Evolutionary conservation across 139 green algal species (phyloP), one percentile per base, ranked within the genome.

Genomic region (Chlorella sp.): DNA sequence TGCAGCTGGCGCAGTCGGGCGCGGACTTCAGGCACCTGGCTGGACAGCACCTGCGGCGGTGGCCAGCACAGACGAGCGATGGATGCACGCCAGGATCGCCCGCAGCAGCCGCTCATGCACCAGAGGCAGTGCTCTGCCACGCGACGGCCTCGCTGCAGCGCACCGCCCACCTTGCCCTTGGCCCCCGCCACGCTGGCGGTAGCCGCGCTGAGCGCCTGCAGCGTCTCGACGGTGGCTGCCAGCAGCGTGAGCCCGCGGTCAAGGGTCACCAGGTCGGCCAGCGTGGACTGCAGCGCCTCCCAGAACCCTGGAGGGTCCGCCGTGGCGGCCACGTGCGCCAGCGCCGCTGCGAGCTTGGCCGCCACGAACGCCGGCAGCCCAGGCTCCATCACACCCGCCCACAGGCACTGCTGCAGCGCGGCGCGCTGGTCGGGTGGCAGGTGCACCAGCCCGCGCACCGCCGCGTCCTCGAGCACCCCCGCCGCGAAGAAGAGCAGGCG

Each of bases 1-100:
- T 73, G 73, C 63, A 73, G 38, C 63, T 73, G 48, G 3, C 15
- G 15, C 17, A 51, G 58, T 0, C 63, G 62, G 29, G 41, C 12
- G 50, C 73, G 73, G 19, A 79, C 73, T 36, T 29, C 33, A 19
- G 73, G 73, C 8, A 82, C 31, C 8, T 31, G n/a, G 17, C 45
- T 23, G 14, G 48, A 82, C 2, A 70, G 68, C 3, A 77, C 67
- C 69, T 82, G 76, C 63, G 53, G 38, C 12, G 40, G 41, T 41
- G 14, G n/a, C n/a, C n/a, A n/a, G n/a, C n/a, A n/a, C n/a, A n/a
- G n/a, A n/a, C n/a, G n/a, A n/a, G n/a, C n/a, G n/a, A n/a, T n/a
- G n/a, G n/a, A n/a, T n/a, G n/a, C n/a, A n/a, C n/a, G n/a, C n/a
- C n/a, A n/a, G n/a, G n/a, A n/a, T n/a, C n/a, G n/a, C n/a, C n/a